Base-by-base conservation (phyloP, 2,329 filamentous ascomycete species). In the Pyrenophora teres region DNA sequence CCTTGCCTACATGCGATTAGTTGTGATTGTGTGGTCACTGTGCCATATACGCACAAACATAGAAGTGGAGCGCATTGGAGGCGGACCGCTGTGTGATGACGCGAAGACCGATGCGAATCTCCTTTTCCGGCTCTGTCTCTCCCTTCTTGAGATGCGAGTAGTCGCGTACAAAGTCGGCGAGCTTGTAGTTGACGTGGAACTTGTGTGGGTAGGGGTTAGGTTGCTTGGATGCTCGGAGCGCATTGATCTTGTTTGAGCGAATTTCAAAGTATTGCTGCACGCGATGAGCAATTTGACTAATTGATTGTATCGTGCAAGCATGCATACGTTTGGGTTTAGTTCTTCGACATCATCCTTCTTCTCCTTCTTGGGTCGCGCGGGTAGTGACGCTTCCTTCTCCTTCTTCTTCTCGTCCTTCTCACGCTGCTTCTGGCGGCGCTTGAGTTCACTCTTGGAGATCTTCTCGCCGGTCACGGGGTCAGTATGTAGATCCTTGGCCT, bases 381-480 rank as follows among this genome's bases (percentile, higher is more conserved):
- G 80, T 54, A 86, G 81, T 43, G 84, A 81, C 45, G 90, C 89
- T 23, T 86, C 89, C 82, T 91, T 93, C 78, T 91, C 86, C 65
- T 86, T 89, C 82, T 92, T 93, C 79, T 92, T 86, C 67, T 87
- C 86, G 87, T 96, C 97, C 79, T 92, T 90, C 63, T 88, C 88
- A 63, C 93, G 87, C 72, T 87, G 83, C 90, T 99, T 99, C 80
- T 92, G 85, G 69, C 93, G 87, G 81, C 90, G 93, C 90, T 99
- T 99, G 75, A 97, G 62, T 61, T 81, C 78, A 51, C 70, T 76
- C 76, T 80, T 81, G 71, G 76, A 78, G 47, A 87, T 81, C 69
- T 76, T 87, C 79, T 99, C 94, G 68, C 94, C 94, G 12, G 94
- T 97, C 59, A 92, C 90, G 70, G 95, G 90, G 75, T 99, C 94